Evolutionary conservation across 352 stramenopile genomes (phyloP).

Genomic region (Phytophthora boehmeriae): DNA sequence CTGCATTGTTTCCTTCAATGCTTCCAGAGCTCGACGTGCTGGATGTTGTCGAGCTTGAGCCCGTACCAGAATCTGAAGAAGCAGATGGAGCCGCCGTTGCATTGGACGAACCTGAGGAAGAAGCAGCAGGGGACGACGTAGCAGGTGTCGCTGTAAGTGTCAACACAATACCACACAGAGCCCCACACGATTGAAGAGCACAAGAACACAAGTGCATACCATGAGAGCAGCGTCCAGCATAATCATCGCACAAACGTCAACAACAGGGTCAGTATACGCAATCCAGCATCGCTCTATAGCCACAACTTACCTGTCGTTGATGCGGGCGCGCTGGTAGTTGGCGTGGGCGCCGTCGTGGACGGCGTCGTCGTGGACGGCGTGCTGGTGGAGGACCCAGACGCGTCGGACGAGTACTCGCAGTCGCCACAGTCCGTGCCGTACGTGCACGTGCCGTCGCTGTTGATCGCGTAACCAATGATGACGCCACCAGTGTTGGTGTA

Average conservation of each 20-base stretch:
- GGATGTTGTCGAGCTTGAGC: constrained; percentile 4
- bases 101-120: no score
- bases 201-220: constrained; percentile 24
- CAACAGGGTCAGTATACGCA: background rate
- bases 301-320: constrained; percentile 29
- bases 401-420: constrained; percentile 23
- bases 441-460: constrained; percentile 31
- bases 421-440: constrained; percentile 43
- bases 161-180: constrained; percentile 20
- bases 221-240: background rate
- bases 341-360: constrained; percentile 13
- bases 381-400: constrained; percentile 2
- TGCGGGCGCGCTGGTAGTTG: constrained; percentile 3
- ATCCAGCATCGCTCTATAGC: background rate
- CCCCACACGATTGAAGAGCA: constrained; percentile 5
- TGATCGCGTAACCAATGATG: constrained; percentile 39
- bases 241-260: background rate
- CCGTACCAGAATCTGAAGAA: constrained; percentile 13
- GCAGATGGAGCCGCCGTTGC: no score
- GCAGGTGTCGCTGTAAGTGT: constrained; percentile 25
- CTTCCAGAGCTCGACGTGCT: constrained; percentile 21
- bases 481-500: constrained; percentile 30
- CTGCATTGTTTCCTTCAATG: constrained; percentile 14
- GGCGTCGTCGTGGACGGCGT: constrained; percentile 20
- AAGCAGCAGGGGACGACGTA: constrained; percentile 12